These are phyloP conservation scores for Penicillium sp. DNA, from an alignment of 2,329 filamentous ascomycete species.

Conservation along the genomic window DNA sequence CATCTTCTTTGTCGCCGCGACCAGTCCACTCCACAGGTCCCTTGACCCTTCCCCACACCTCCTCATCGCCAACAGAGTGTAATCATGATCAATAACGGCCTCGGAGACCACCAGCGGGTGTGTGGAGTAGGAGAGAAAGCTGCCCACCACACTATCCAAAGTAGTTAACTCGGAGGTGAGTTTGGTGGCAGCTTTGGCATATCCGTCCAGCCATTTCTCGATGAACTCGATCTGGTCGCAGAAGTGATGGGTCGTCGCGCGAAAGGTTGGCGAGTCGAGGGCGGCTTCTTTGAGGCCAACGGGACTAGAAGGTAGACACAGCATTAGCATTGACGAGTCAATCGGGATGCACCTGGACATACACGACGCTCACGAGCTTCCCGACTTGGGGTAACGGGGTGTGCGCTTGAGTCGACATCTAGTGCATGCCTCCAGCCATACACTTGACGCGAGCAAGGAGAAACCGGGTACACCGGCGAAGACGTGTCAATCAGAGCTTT, in stretches of 20 bases:
- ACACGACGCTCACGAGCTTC: slow-evolving; percentile 53
- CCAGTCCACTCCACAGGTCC: slow-evolving; percentile 82
- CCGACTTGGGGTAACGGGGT: slow-evolving; percentile 45
- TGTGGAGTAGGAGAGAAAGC: slow-evolving; percentile 75
- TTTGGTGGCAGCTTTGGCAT: slow-evolving; percentile 65
- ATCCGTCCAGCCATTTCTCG: slow-evolving; percentile 87
- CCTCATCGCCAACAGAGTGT: slow-evolving; percentile 84
- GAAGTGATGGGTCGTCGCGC: slow-evolving; percentile 83
- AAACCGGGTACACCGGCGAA: slow-evolving; percentile 1
- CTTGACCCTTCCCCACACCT: slow-evolving; percentile 82
- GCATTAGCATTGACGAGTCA: slow-evolving; percentile 15
- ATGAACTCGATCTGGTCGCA: slow-evolving; percentile 88
- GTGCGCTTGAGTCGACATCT: slow-evolving; percentile 47
- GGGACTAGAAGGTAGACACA: slow-evolving; percentile 55
- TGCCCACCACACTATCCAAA: slow-evolving; percentile 79
- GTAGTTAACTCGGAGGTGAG: slow-evolving; percentile 68
- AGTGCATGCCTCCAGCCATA: slow-evolving; percentile 42
- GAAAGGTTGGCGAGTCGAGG: slow-evolving; percentile 94
- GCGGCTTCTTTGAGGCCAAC: slow-evolving; percentile 92
- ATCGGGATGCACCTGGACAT: slow-evolving; percentile 25
- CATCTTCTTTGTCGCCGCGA: slow-evolving; percentile 75
- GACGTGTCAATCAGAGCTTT: not conserved
- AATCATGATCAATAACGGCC: slow-evolving; percentile 90
- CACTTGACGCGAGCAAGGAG: slow-evolving; percentile 28
- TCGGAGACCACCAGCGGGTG: slow-evolving; percentile 77